Base-by-base conservation (phyloP, 495 filamentous ascomycete genomes). In the Parmelia sp. region DNA sequence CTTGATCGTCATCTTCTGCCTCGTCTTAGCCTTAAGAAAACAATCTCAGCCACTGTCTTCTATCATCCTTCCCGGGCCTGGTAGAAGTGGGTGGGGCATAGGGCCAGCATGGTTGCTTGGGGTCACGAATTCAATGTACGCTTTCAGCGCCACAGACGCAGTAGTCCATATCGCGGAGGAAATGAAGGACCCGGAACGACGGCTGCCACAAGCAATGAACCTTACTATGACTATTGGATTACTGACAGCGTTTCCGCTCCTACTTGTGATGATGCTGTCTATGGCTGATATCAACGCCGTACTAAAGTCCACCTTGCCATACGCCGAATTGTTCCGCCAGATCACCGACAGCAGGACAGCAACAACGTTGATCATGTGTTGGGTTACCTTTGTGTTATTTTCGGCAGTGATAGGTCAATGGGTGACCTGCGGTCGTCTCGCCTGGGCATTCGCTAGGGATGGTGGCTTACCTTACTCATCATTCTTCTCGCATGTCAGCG, bases 391-490 rank as follows among this genome's bases (percentile, higher is more conserved):
- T 33, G 63, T 74, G 7, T 62, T 60, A 29, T 65, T 75, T 4
- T 72, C 47, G n/a, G 67, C 61, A 33, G 37, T 73, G 0, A 69
- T 69, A 23, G 59, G 69, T n/a, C 70, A 74, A 60, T 72, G 70
- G 65, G 65, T 73, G 21, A 68, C 69, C 6, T 57, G 58, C 31
- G 72, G 74, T 19, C 70, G 76, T 14, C 59, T 77, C 36, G 68
- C 72, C 11, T 78, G 76, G 75, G 73, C 75, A 5, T 76, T 78
- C 49, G 67, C 76, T 0, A 66, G 75, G 49, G 75, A 75, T 60
- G 65, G 63, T 37, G 67, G 69, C 3, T 33, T 70, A 5, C 70
- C 70, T 19, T 69, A 62, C 55, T 69, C 71, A 3, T 45, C 59
- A n/a, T 70, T 62, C 60, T 74, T 74, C 61, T 57, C 69, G 31